Evolutionary conservation across 768 basidiomycete species (phyloP).

Genomic region (Auriculariales sp.): DNA sequence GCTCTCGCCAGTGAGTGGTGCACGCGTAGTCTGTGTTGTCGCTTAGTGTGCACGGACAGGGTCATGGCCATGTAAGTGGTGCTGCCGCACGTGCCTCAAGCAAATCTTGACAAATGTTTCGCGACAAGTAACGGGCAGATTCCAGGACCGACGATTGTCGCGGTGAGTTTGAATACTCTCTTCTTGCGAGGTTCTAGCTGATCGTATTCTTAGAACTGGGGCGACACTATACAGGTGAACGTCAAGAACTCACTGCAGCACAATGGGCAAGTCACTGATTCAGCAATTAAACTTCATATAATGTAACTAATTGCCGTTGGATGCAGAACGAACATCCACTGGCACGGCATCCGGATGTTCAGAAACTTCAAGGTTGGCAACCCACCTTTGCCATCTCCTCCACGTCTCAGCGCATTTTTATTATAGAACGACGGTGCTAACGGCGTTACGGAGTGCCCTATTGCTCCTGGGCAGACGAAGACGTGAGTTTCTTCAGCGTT

Average conservation of each 20-base stretch:
- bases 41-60: too few species aligned
- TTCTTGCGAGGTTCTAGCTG: too few species aligned
- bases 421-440: not conserved
- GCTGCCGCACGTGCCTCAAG: too few species aligned
- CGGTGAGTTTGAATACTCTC: too few species aligned
- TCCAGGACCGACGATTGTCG: not conserved
- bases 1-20: not conserved
- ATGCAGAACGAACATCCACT: conserved; percentile 1
- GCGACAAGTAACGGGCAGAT: not conserved
- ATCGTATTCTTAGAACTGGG: too few species aligned
- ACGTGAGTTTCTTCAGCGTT: not conserved
- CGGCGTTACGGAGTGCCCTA: not conserved
- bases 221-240: not conserved
- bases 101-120: too few species aligned
- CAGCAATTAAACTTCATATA: not conserved
- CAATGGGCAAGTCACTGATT: not conserved
- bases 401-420: not conserved
- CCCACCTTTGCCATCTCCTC: not conserved
- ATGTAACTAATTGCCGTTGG: not conserved
- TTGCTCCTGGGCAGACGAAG: not conserved
- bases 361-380: not conserved
- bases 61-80: too few species aligned
- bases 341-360: conserved; percentile 1
- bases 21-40: too few species aligned
- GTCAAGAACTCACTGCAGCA: not conserved